These are phyloP conservation scores for Lablab purpureus DNA, from an alignment of 306 rosid genomes.

Conservation along the genomic window DNA sequence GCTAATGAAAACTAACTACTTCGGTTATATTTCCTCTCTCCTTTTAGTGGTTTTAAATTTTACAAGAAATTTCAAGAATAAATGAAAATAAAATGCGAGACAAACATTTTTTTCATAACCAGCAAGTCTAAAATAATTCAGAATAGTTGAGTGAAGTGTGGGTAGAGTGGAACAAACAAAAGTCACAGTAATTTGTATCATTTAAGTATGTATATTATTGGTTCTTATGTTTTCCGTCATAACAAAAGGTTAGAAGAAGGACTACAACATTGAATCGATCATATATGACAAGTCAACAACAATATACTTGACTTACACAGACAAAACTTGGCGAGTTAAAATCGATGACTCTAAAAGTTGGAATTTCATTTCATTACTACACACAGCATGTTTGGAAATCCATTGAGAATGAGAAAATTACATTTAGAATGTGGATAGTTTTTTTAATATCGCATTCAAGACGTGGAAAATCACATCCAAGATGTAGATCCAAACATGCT, in stretches of 20 bases:
- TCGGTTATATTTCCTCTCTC: background rate
- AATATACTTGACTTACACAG: constrained; percentile 8
- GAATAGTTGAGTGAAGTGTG: background rate
- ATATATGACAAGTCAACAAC: background rate
- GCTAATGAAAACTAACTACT: background rate
- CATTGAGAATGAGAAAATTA: background rate
- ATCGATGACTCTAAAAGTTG: background rate
- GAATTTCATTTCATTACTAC: constrained; percentile 37
- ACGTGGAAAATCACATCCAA: background rate
- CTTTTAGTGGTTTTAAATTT: background rate
- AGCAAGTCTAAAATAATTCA: background rate
- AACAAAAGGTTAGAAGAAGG: background rate
- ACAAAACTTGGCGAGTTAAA: background rate
- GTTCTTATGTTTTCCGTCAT: constrained; percentile 2
- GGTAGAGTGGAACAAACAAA: background rate
- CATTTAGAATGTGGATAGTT: background rate
- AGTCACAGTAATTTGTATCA: background rate
- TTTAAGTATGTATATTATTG: background rate
- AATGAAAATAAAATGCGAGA: background rate
- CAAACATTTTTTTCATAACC: background rate
- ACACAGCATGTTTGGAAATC: constrained; percentile 1
- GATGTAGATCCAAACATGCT: background rate
- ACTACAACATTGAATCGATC: constrained; percentile 4
- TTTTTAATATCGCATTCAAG: background rate
- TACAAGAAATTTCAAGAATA: background rate